Conservation (phyloP, 2,329 filamentous ascomycete species). For the Neofusicoccum laricinum region DNA sequence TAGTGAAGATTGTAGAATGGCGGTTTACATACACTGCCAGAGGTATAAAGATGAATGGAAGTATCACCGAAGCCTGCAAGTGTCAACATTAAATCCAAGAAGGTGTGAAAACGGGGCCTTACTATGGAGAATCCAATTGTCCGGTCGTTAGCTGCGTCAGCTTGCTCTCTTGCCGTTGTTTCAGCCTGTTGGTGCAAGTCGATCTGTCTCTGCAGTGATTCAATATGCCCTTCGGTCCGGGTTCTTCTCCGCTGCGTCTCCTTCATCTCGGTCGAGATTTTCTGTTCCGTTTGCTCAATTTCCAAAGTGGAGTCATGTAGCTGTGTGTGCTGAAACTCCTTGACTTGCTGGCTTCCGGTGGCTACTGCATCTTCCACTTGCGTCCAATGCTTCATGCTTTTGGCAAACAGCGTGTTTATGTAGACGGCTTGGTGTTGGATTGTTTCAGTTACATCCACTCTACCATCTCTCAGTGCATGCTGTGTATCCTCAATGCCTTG, state of each 20-base stretch:
- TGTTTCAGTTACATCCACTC: background rate
- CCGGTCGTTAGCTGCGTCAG: background rate
- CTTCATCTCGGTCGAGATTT: background rate
- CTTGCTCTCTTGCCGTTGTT: background rate
- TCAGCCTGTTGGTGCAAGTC: background rate
- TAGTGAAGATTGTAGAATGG: too few relatives aligned
- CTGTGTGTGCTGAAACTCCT: slow-evolving; percentile 1
- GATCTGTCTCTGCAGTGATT: slow-evolving; percentile 1
- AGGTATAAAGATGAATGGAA: slow-evolving; percentile 1
- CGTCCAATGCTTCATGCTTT: background rate
- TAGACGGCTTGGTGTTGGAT: background rate
- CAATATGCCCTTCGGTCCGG: background rate
- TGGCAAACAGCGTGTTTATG: background rate
- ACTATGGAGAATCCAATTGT: slow-evolving; percentile 1
- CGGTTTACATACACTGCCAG: background rate
- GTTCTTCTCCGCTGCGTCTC: background rate
- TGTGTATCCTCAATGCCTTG: background rate
- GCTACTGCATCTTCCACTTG: background rate
- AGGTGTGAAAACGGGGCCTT: background rate
- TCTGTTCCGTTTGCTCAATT: background rate
- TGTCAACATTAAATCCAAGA: background rate
- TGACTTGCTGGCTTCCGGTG: background rate
- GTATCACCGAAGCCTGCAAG: background rate
- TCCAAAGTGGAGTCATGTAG: background rate
- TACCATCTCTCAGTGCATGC: background rate